Percentiles rank a stretch among this genome's conserved stretches.
These are phyloP conservation scores for Penicillium sp. DNA, from an alignment of 2,329 filamentous ascomycete species.

Conservation along the genomic window DNA sequence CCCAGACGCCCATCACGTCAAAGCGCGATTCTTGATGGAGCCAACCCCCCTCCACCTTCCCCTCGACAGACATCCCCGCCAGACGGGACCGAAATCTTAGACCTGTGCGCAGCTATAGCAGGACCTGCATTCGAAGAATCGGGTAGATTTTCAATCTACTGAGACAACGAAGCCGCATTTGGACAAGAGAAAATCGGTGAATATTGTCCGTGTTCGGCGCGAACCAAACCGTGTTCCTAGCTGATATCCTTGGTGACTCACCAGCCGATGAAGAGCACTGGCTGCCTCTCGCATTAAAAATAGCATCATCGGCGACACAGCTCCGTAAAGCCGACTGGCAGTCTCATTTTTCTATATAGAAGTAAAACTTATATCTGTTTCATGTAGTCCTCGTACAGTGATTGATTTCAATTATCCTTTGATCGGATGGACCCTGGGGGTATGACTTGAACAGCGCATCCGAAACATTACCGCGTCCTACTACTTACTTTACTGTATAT, in stretches of 20 bases:
- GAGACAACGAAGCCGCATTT: neutral
- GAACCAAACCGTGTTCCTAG: neutral
- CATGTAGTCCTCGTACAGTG: neutral
- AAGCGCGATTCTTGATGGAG: neutral
- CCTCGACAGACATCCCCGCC: neutral
- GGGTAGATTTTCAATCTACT: neutral
- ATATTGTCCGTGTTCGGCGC: neutral
- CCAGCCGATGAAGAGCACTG: neutral
- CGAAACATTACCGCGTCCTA: neutral
- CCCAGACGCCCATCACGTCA: neutral
- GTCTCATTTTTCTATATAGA: neutral
- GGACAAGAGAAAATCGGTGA: neutral
- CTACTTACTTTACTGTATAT: no score
- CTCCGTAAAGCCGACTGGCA: neutral
- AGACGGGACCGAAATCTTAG: neutral
- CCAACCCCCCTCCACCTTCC: no score
- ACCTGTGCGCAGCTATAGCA: neutral
- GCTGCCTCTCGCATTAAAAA: neutral
- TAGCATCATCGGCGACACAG: slow-evolving; percentile 3
- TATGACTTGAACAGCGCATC: neutral
- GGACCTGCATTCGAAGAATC: neutral
- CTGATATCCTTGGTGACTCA: neutral
- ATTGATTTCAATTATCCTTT: slow-evolving; percentile 6
- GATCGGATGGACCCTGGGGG: slow-evolving; percentile 1
- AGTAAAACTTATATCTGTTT: slow-evolving; percentile 3